Base-by-base conservation (phyloP, 352 stramenopile species). In the Pythium biforme region DNA sequence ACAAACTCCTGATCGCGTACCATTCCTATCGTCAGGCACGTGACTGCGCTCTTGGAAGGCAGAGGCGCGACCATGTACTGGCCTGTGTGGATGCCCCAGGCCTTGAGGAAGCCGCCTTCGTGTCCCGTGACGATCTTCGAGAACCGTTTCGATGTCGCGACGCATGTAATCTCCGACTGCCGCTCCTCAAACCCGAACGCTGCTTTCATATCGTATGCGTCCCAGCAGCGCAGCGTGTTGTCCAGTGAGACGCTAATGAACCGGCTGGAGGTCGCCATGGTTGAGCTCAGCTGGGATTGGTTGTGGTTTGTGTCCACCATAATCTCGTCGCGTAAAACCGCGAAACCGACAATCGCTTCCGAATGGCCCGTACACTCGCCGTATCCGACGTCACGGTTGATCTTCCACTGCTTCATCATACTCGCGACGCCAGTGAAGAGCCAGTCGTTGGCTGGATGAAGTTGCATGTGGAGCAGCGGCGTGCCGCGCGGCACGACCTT, bases 151-250 rank as follows among this genome's bases (percentile, higher is more conserved):
- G 80, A 83, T 10, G 71, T 59, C 4, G 73, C 37, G 59, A 90
- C 84, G 41, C 73, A 81, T 20, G 81, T 88, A 27, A 93, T 73
- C 55, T 93, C 81, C 0, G 76, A 80, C 4, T 75, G 49, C n/a
- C 70, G 72, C 60, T 91, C 83, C 56, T 90, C 77, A 61, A 91
- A 93, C 19, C 75, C 68, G 49, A 79, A 89, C 6, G 78, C 68
- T 3, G 70, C 59, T 33, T 85, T 82, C 68, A 88, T 81, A 27
- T 89, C 79, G 58, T 87, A 87, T 40, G 76, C 73, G 37, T 90
- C 81, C 83, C 83, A 93, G 58, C 83, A 93, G 1, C 83, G 76
- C 20, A 93, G 72, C n/a, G 79, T 80, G 20, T 79, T 83, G 49
- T 93, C 83, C 20, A 89, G 55, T 20, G 81, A 90, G 31, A 77